Percentiles rank a stretch among this genome's conserved stretches.
Evolutionary conservation across 1,284 basidiomycete genomes (phyloP).

Genomic region (Ceratobasidium sp.): DNA sequence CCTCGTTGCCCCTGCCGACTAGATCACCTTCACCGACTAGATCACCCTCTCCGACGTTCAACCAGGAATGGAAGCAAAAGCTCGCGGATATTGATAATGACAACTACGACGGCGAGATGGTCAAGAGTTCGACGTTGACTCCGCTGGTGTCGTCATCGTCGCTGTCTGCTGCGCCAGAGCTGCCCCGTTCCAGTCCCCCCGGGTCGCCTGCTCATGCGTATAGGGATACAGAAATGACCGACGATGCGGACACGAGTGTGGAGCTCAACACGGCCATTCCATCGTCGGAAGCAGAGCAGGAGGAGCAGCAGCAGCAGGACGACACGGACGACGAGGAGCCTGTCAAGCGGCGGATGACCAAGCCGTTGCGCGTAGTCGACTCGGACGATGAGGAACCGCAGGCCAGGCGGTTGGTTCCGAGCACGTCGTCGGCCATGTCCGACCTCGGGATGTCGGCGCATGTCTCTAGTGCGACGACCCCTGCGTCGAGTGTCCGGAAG

Average conservation of each 20-base stretch:
- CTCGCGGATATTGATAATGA: slow-evolving; percentile 26
- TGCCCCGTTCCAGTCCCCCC: slow-evolving; percentile 24
- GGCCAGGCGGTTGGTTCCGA: not conserved
- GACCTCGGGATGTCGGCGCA: slow-evolving; percentile 2
- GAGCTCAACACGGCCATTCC: slow-evolving; percentile 23
- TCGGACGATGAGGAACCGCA: slow-evolving; percentile 12
- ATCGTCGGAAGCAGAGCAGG: slow-evolving; percentile 31
- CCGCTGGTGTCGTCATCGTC: slow-evolving; percentile 34
- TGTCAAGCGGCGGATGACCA: not conserved
- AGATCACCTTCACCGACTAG: not conserved
- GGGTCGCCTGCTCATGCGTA: slow-evolving; percentile 33
- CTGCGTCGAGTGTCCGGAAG: not conserved
- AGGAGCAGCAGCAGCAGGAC: not conserved
- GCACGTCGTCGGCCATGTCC: not conserved
- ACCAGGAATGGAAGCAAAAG: slow-evolving; percentile 33
- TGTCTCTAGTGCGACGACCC: not conserved
- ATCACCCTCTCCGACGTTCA: slow-evolving; percentile 11
- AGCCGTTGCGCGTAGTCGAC: slow-evolving; percentile 8
- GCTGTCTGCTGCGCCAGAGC: slow-evolving; percentile 32
- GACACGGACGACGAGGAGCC: slow-evolving; percentile 15
- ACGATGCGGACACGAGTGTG: slow-evolving; percentile 21
- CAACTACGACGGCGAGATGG: slow-evolving; percentile 19
- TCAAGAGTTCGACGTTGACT: slow-evolving; percentile 19
- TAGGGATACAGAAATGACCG: slow-evolving; percentile 6
- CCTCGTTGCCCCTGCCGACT: not conserved